phyloP scores from a whole-genome alignment of 495 filamentous ascomycete species.

The Talaromyces wortmannii region DNA sequence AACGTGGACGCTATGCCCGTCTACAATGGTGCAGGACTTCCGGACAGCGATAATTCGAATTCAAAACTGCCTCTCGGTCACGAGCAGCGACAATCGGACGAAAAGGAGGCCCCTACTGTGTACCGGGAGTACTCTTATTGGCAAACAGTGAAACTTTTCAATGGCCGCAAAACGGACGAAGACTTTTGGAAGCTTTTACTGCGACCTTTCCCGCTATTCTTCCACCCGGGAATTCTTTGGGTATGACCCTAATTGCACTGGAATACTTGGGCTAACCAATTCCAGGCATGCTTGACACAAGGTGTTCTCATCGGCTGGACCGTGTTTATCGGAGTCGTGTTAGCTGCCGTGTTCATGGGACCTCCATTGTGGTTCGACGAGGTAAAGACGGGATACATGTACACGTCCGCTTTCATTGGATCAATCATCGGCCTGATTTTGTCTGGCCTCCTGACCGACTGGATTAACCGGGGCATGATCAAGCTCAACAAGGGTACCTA shows the following conservation, averaged over 20 bases:
- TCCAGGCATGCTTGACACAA: conserved; percentile 73
- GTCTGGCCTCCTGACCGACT: conserved; percentile 69
- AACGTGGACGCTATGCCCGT: conserved; percentile 10
- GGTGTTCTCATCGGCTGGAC: conserved; percentile 91
- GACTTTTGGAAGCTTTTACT: conserved; percentile 53
- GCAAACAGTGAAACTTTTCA: conserved; percentile 62
- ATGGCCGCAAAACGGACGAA: conserved; percentile 69
- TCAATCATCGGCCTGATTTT: conserved; percentile 70
- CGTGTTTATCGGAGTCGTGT: conserved; percentile 83
- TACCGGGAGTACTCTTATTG: conserved; percentile 43
- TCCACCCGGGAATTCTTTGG: conserved; percentile 85
- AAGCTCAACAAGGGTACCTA: conserved; percentile 71
- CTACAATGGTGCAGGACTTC: background rate
- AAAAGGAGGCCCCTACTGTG: background rate
- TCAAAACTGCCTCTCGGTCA: conserved; percentile 6
- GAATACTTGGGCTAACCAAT: conserved; percentile 4
- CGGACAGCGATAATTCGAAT: conserved; percentile 1
- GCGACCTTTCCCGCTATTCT: conserved; percentile 56
- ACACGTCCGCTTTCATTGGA: conserved; percentile 80
- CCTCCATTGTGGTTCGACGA: conserved; percentile 78
- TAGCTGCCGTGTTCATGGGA: conserved; percentile 75
- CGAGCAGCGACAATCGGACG: conserved; percentile 1
- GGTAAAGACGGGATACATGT: conserved; percentile 80
- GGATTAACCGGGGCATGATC: conserved; percentile 62
- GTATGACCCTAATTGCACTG: conserved; percentile 21